A percentile compares a stretch with the other conserved stretches of the same genome.
These are phyloP conservation scores for Herpetospermum pedunculosum DNA, from an alignment of 306 rosid genomes.

Conservation along the genomic window DNA sequence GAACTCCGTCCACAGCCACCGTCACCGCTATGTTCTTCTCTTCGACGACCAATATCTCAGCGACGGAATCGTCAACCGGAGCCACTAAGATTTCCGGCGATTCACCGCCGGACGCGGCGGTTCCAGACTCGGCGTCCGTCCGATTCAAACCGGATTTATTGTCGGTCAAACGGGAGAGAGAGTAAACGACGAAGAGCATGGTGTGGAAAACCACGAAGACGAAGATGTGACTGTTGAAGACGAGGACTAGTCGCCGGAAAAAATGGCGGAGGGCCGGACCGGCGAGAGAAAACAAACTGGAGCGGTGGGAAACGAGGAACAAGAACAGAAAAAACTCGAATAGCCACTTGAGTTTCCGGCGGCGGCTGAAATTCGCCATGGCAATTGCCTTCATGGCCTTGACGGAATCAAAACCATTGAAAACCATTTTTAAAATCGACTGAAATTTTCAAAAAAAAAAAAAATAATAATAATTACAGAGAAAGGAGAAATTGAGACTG, in stretches of 20 bases:
- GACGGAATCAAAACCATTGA: conserved; percentile 9
- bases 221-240: conserved; percentile 29
- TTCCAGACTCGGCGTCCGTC: conserved; percentile 10
- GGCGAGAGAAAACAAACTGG: conserved; percentile 18
- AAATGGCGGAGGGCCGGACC: neutral
- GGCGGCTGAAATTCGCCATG: conserved; percentile 20
- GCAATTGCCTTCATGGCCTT: conserved; percentile 17
- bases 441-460: neutral
- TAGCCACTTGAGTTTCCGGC: conserved; percentile 14
- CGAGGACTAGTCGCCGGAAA: neutral
- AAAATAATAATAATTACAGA: too few relatives aligned
- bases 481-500: neutral
- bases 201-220: conserved; percentile 31
- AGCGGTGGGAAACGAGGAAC: conserved; percentile 17
- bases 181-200: conserved; percentile 34
- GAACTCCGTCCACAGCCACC: neutral
- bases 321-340: conserved; percentile 18
- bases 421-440: neutral
- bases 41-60: neutral
- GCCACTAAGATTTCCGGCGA: neutral
- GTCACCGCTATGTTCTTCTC: conserved; percentile 8
- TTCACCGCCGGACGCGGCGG: neutral
- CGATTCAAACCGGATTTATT: neutral
- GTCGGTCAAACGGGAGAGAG: conserved; percentile 18
- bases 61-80: neutral